Percentiles rank a stretch among this genome's conserved stretches.
These are phyloP conservation scores for Chaetothyriales sp. DNA, from an alignment of 2,329 filamentous ascomycete species.

Conservation along the genomic window DNA sequence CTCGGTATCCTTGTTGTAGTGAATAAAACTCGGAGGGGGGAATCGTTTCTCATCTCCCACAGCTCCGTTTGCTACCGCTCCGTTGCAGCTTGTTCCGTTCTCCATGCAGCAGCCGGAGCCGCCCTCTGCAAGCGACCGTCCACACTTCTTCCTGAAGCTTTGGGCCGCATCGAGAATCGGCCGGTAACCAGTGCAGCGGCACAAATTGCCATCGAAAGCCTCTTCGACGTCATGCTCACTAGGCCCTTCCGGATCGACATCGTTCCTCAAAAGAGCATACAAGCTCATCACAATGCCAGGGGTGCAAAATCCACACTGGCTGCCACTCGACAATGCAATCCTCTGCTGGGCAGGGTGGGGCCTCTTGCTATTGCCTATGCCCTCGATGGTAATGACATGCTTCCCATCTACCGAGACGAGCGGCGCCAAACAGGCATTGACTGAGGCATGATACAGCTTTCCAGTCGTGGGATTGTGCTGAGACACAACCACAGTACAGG, in stretches of 20 bases:
- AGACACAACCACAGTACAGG: conserved; percentile 85
- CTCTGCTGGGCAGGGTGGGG: conserved; percentile 86
- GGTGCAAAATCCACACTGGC: conserved; percentile 91
- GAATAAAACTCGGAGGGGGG: conserved; percentile 79
- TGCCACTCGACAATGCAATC: conserved; percentile 80
- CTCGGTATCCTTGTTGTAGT: conserved; percentile 86
- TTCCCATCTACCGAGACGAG: conserved; percentile 90
- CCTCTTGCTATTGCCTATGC: conserved; percentile 73
- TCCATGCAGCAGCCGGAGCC: conserved; percentile 62
- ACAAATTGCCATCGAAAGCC: conserved; percentile 92
- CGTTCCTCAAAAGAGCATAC: conserved; percentile 78
- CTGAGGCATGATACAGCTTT: conserved; percentile 86
- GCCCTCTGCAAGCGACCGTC: conserved; percentile 43
- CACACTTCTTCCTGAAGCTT: conserved; percentile 56
- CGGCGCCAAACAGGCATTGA: conserved; percentile 90
- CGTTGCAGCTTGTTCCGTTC: conserved; percentile 54
- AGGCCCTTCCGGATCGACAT: conserved; percentile 39
- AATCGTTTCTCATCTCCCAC: conserved; percentile 44
- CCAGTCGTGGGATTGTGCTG: conserved; percentile 88
- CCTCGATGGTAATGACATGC: conserved; percentile 94
- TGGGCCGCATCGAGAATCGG: conserved; percentile 90
- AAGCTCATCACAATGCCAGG: conserved; percentile 96
- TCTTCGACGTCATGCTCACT: conserved; percentile 79
- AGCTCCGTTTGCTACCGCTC: conserved; percentile 20
- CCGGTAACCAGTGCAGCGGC: conserved; percentile 86